A percentile compares a stretch with the other conserved stretches of the same genome.
Conservation (phyloP, 306 rosid species). For the Vicia sativa region DNA sequence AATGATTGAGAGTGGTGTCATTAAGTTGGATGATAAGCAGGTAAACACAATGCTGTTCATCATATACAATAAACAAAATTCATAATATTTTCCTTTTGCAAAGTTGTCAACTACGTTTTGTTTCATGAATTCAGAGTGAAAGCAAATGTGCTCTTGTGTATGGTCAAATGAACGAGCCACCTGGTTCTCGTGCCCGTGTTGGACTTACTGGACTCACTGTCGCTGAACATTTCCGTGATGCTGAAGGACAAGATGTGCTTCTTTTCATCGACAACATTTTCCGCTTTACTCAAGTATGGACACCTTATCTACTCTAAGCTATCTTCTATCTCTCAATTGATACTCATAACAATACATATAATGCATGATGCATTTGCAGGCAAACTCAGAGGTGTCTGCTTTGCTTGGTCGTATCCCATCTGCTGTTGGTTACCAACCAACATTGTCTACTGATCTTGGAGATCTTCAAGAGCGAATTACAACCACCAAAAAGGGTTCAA, state of each 20-base stretch:
- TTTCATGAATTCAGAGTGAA: conserved; percentile 56
- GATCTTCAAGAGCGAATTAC: conserved; percentile 99
- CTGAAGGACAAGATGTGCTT: conserved; percentile 98
- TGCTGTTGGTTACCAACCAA: conserved; percentile 99
- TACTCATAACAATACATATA: not conserved
- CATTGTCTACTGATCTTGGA: conserved; percentile 97
- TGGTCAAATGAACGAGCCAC: conserved; percentile 99
- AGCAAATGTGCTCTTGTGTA: conserved; percentile 99
- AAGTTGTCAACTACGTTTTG: conserved; percentile 3
- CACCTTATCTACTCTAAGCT: not conserved
- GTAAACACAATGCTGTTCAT: conserved; percentile 37
- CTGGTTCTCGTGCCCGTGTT: conserved; percentile 99
- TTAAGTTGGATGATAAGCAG: conserved; percentile 98
- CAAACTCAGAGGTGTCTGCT: conserved; percentile 99
- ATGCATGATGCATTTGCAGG: conserved; percentile 51
- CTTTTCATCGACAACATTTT: conserved; percentile 96
- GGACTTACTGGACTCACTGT: conserved; percentile 96
- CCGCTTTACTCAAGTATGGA: conserved; percentile 83
- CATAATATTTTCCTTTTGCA: not conserved
- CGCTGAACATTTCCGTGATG: conserved; percentile 98
- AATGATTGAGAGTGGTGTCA: conserved; percentile 99
- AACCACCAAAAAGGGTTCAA: conserved; percentile 97
- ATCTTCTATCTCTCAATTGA: not conserved
- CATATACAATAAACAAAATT: conserved; percentile 1
- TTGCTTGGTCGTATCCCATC: conserved; percentile 99